phyloP scores from a whole-genome alignment of 495 filamentous ascomycete species.

The Penicillium turbatum region DNA sequence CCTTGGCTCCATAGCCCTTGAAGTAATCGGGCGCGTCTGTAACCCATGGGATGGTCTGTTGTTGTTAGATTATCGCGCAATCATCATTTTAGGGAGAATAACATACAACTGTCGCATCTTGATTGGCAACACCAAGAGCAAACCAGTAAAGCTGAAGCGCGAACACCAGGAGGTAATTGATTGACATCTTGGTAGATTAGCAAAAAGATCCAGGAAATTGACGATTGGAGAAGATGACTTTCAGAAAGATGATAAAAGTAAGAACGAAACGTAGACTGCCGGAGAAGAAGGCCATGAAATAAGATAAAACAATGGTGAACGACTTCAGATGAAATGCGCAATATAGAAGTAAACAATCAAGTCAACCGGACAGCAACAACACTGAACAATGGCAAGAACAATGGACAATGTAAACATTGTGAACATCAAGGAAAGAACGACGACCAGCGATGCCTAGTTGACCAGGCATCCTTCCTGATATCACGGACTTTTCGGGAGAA shows the following conservation, averaged over 20 bases:
- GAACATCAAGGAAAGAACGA: background rate
- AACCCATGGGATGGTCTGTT: slow-evolving; percentile 5
- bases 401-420: background rate
- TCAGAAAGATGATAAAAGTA: too few species aligned
- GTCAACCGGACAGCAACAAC: background rate
- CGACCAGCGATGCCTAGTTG: background rate
- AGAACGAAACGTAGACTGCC: background rate
- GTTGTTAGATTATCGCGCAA: background rate
- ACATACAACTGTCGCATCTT: slow-evolving; percentile 1
- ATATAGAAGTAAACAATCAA: background rate
- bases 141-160: background rate
- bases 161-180: background rate
- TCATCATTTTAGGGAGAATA: background rate
- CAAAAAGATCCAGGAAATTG: background rate
- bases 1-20: slow-evolving; percentile 4
- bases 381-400: background rate
- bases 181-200: background rate
- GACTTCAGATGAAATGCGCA: too few species aligned
- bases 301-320: too few species aligned
- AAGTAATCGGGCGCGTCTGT: slow-evolving; percentile 1
- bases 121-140: background rate
- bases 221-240: background rate
- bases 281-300: background rate
- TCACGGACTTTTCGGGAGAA: background rate
- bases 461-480: background rate